Percentiles rank a stretch among this genome's conserved stretches.
These are phyloP conservation scores for Gaeumannomyces tritici DNA, from an alignment of 2,329 filamentous ascomycete genomes.

Conservation along the genomic window DNA sequence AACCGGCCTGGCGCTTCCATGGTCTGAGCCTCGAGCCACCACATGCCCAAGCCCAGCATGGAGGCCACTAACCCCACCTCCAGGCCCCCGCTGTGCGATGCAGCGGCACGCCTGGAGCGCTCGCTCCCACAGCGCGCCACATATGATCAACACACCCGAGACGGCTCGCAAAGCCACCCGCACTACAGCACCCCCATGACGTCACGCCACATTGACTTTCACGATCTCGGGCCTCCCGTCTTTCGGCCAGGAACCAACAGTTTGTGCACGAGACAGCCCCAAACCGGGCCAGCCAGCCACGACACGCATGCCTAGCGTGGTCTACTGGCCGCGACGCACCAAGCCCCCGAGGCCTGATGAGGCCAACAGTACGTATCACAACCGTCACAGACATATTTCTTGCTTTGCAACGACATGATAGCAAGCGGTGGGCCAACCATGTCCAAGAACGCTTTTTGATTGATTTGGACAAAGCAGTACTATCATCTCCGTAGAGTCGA, in stretches of 20 bases:
- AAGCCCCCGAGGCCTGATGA: too few species aligned
- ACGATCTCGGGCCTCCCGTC: too few species aligned
- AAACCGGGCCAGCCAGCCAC: neutral
- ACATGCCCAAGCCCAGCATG: neutral
- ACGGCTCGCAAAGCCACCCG: neutral
- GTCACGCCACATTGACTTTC: neutral
- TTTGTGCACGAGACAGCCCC: too few species aligned
- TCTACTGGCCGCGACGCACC: neutral
- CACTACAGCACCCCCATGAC: neutral
- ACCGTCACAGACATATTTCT: neutral
- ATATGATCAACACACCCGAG: neutral
- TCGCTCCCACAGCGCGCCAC: neutral
- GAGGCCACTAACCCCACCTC: neutral
- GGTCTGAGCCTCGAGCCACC: too few species aligned
- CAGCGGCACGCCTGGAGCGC: neutral
- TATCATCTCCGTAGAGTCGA: neutral
- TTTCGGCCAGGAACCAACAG: too few species aligned
- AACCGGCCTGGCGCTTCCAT: too few species aligned
- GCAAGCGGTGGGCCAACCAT: neutral
- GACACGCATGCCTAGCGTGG: neutral
- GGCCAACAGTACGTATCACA: neutral
- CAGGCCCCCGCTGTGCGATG: neutral
- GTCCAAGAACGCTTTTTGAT: neutral
- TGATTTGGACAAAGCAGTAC: neutral
- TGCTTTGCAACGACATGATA: neutral